Evolutionary conservation across 1,139 yeast genomes (phyloP).

Genomic region (Candida tropicalis): DNA sequence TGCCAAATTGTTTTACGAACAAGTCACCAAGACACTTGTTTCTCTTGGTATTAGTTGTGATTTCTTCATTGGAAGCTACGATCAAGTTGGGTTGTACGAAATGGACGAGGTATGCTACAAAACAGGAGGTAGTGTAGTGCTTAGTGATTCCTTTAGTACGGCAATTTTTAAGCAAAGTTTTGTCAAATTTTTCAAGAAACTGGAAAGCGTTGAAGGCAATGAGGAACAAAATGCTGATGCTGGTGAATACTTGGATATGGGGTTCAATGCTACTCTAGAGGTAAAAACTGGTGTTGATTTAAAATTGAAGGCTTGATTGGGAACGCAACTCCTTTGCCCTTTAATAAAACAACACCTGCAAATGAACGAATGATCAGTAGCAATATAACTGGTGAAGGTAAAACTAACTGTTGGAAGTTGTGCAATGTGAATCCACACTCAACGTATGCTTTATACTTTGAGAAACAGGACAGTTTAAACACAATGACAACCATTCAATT

Average conservation of each 20-base stretch:
- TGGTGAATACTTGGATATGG: constrained; percentile 48
- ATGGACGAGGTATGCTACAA: constrained; percentile 60
- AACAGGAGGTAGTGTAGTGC: constrained; percentile 64
- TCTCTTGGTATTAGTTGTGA: constrained; percentile 56
- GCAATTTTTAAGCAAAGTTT: constrained; percentile 69
- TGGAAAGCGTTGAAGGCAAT: constrained; percentile 28
- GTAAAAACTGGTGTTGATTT: constrained; percentile 51
- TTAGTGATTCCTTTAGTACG: constrained; percentile 65
- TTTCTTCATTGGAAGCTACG: constrained; percentile 64
- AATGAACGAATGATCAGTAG: constrained; percentile 31
- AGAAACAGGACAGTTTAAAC: constrained; percentile 42
- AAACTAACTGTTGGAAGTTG: constrained; percentile 63
- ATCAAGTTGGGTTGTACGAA: constrained; percentile 66
- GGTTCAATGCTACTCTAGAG: constrained; percentile 61
- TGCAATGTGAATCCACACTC: constrained; percentile 59
- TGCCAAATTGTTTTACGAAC: constrained; percentile 47
- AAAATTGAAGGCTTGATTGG: constrained; percentile 63
- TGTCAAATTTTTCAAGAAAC: constrained; percentile 49
- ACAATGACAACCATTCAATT: constrained; percentile 58
- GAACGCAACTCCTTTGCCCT: constrained; percentile 50
- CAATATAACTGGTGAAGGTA: constrained; percentile 48
- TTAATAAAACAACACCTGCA: constrained; percentile 21
- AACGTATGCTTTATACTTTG: constrained; percentile 60
- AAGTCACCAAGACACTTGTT: constrained; percentile 42
- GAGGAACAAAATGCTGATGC: constrained; percentile 24